These are phyloP conservation scores for Cytospora piceicola DNA, from an alignment of 2,329 filamentous ascomycete genomes.

Conservation along the genomic window DNA sequence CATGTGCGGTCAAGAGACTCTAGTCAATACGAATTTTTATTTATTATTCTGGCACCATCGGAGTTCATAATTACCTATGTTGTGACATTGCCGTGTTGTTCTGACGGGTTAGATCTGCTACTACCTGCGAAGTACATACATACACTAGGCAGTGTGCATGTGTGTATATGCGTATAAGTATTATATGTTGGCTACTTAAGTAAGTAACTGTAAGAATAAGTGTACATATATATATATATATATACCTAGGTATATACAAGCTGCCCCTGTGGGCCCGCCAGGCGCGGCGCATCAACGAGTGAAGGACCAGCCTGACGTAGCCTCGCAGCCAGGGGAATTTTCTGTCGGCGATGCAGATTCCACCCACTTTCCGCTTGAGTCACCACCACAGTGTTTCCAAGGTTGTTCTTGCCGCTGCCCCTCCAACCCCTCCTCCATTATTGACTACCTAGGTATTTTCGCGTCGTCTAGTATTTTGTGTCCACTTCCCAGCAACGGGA, in stretches of 20 bases:
- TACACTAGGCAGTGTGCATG: no score
- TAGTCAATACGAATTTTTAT: constrained; percentile 14
- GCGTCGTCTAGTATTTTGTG: constrained; percentile 3
- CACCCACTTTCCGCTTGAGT: constrained; percentile 21
- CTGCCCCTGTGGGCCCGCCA: background rate
- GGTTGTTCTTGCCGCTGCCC: background rate
- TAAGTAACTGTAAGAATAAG: no score
- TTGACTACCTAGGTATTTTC: constrained; percentile 12
- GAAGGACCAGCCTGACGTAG: constrained; percentile 13
- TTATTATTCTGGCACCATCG: background rate
- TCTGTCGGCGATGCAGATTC: constrained; percentile 9
- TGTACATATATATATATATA: background rate
- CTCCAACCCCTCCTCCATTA: constrained; percentile 6
- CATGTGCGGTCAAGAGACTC: constrained; percentile 10
- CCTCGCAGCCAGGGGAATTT: constrained; percentile 11
- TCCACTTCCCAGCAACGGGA: constrained; percentile 17
- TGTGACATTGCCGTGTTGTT: background rate
- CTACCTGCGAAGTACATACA: background rate
- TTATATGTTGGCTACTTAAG: background rate
- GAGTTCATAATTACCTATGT: background rate
- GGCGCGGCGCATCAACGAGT: background rate
- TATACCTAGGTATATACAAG: background rate
- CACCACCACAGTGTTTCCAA: constrained; percentile 11
- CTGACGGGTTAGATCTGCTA: background rate
- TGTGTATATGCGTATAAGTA: background rate